Percentiles rank a stretch among this genome's conserved stretches.
phyloP scores from a whole-genome alignment of 2,329 filamentous ascomycete genomes.

The Ophiosphaerella herpotricha region DNA sequence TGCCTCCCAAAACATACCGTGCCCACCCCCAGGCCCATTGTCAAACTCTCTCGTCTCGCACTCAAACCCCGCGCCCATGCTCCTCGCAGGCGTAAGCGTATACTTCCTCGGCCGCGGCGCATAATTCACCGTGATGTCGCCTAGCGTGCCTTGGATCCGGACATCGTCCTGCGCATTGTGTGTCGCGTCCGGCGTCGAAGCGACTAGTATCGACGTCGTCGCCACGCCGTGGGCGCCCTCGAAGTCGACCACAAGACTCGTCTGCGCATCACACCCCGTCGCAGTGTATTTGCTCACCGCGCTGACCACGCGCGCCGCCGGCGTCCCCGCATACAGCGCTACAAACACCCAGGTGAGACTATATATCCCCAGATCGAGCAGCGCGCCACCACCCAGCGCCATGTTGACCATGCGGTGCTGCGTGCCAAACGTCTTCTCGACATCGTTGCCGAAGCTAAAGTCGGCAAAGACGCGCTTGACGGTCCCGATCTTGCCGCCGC shows the following conservation, averaged over 20 bases:
- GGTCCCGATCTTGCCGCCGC: constrained; percentile 55
- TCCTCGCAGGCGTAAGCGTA: constrained; percentile 59
- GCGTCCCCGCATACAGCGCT: constrained; percentile 72
- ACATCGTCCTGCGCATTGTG: constrained; percentile 65
- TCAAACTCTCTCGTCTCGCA: constrained; percentile 49
- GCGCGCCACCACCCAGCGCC: constrained; percentile 77
- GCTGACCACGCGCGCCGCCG: constrained; percentile 68
- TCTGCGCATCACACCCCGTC: constrained; percentile 73
- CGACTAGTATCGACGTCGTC: constrained; percentile 45
- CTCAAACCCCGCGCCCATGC: constrained; percentile 7
- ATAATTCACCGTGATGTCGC: constrained; percentile 78
- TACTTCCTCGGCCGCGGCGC: constrained; percentile 70
- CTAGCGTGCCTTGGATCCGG: constrained; percentile 77
- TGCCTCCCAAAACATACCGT: constrained; percentile 88
- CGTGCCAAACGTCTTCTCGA: constrained; percentile 59
- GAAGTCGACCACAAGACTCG: constrained; percentile 75
- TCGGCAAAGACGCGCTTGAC: constrained; percentile 62
- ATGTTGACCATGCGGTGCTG: constrained; percentile 78
- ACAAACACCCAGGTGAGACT: constrained; percentile 88
- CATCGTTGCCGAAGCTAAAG: constrained; percentile 61
- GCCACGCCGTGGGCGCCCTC: constrained; percentile 70
- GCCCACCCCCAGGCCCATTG: constrained; percentile 57
- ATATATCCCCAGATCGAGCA: constrained; percentile 86
- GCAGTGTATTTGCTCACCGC: constrained; percentile 69
- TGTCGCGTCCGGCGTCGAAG: constrained; percentile 59